phyloP scores from a whole-genome alignment of 148 eudicot species.

The Cornus suecica region DNA sequence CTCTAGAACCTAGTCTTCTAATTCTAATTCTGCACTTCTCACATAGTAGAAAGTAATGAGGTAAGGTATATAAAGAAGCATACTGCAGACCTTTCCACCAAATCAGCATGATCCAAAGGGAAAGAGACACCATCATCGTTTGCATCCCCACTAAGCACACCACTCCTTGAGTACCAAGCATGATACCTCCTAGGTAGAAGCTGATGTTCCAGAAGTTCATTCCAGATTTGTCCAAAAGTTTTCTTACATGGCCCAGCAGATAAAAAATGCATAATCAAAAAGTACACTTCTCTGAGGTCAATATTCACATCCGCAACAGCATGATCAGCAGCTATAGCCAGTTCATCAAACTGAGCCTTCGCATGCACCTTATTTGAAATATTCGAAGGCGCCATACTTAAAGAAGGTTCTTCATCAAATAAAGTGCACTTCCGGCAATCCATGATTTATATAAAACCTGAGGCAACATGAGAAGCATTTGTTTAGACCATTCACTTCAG shows the following conservation, averaged over 20 bases:
- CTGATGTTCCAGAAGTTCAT: constrained; percentile 78
- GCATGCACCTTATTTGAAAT: constrained; percentile 38
- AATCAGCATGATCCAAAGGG: constrained; percentile 58
- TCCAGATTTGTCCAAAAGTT: constrained; percentile 53
- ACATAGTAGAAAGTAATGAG: neutral
- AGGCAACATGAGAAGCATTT: constrained; percentile 11
- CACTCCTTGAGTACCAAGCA: constrained; percentile 84
- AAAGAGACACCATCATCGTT: constrained; percentile 73
- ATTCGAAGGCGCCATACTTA: constrained; percentile 19
- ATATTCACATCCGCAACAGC: constrained; percentile 58
- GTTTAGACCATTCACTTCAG: neutral
- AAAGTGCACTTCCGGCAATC: constrained; percentile 30
- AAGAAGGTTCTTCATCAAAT: constrained; percentile 24
- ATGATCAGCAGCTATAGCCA: constrained; percentile 33
- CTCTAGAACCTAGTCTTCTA: neutral
- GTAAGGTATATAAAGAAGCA: neutral
- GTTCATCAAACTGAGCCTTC: constrained; percentile 39
- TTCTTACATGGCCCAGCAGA: constrained; percentile 85
- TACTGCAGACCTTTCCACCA: constrained; percentile 52
- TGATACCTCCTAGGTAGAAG: constrained; percentile 97
- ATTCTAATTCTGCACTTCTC: neutral
- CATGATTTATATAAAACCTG: constrained; percentile 32
- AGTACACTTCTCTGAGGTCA: constrained; percentile 84
- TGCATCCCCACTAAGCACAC: constrained; percentile 42
- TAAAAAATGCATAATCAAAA: constrained; percentile 80